phyloP scores from a whole-genome alignment of 768 basidiomycete species.

The Clitopilus hobsonii region DNA sequence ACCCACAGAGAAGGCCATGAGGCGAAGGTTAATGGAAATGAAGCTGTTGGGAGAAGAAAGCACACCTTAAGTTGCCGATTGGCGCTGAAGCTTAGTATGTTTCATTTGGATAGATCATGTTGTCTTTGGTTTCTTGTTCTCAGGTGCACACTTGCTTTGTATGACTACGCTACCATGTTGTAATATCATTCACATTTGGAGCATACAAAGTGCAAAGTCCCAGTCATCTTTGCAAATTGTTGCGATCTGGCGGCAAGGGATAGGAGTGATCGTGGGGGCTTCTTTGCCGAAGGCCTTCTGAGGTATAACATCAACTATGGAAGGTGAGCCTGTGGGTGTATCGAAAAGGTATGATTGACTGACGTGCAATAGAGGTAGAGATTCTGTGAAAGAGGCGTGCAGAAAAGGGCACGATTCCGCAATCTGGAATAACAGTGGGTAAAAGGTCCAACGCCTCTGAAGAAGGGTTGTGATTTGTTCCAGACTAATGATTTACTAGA shows the following conservation, averaged over 20 bases:
- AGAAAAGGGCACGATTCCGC: neutral
- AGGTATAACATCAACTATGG: constrained; percentile 5
- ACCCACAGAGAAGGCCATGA: constrained; percentile 87
- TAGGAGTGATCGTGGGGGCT: constrained; percentile 35
- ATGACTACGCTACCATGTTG: constrained; percentile 5
- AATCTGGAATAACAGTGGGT: neutral
- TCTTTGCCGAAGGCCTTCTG: constrained; percentile 22
- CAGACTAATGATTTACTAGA: neutral
- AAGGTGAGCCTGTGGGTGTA: neutral
- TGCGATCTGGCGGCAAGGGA: constrained; percentile 51
- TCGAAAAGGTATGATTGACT: too few relatives aligned
- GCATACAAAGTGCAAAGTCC: constrained; percentile 52
- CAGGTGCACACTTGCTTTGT: neutral
- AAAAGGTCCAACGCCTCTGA: neutral
- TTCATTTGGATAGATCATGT: constrained; percentile 4
- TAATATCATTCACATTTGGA: constrained; percentile 21
- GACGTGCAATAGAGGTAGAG: neutral
- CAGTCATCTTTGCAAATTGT: constrained; percentile 38
- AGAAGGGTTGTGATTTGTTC: neutral
- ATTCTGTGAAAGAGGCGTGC: neutral
- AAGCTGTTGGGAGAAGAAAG: constrained; percentile 63
- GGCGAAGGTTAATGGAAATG: constrained; percentile 76
- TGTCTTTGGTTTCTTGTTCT: neutral
- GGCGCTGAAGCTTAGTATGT: too few relatives aligned
- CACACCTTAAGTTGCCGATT: constrained; percentile 31